Evolutionary conservation across 2,329 filamentous ascomycete genomes (phyloP).

Genomic region (Byssothecium circinans): DNA sequence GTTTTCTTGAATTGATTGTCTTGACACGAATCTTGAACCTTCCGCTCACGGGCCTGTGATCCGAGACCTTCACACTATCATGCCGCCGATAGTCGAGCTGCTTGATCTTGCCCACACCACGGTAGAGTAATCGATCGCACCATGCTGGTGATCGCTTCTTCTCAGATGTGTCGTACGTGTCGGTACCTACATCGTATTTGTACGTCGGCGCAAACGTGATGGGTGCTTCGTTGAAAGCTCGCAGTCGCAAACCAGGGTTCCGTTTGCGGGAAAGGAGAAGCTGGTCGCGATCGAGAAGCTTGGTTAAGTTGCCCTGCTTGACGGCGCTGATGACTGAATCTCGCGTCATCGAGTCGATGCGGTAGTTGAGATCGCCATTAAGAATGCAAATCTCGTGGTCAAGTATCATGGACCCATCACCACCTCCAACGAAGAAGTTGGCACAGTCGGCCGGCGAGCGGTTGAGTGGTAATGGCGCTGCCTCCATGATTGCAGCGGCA

Average conservation of each 20-base stretch:
- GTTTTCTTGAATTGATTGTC: constrained; percentile 69
- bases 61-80: constrained; percentile 79
- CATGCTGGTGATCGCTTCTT: constrained; percentile 93
- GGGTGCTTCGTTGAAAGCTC: constrained; percentile 85
- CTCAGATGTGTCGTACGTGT: constrained; percentile 91
- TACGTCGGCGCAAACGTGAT: constrained; percentile 96
- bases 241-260: constrained; percentile 85
- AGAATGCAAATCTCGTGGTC: constrained; percentile 97
- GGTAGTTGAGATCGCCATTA: constrained; percentile 96
- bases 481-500: constrained; percentile 84
- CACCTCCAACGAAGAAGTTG: constrained; percentile 85
- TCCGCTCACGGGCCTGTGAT: constrained; percentile 90
- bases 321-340: constrained; percentile 89
- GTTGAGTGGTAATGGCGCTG: constrained; percentile 71
- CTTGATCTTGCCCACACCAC: constrained; percentile 77
- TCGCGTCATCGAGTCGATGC: constrained; percentile 94
- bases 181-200: constrained; percentile 96
- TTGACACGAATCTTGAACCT: constrained; percentile 83
- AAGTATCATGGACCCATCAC: constrained; percentile 90
- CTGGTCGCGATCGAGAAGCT: constrained; percentile 91
- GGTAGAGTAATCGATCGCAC: constrained; percentile 92
- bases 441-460: constrained; percentile 66
- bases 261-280: constrained; percentile 84
- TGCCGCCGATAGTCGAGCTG: constrained; percentile 87
- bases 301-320: constrained; percentile 75